Evolutionary conservation across 2,329 filamentous ascomycete genomes (phyloP), one percentile per base, ranked within the genome.

Genomic region (Fusarium lyarnte): DNA sequence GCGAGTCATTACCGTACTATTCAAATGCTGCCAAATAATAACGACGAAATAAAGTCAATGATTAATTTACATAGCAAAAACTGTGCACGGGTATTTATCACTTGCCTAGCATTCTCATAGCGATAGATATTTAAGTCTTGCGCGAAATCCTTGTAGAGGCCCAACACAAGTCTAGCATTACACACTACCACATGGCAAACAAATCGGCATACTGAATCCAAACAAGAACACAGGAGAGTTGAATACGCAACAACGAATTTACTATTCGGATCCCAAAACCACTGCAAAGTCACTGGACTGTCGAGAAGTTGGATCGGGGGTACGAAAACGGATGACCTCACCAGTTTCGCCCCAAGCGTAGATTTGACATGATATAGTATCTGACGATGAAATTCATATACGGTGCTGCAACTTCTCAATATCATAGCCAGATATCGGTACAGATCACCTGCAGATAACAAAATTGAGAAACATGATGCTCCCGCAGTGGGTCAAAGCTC

Each of bases 381-480:
- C 27, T 21, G 10, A n/a, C 10, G 21, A 31, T 47, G 27, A 47
- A 31, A n/a, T n/a, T 31, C 21, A 31, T 31, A 17, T 31, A 10
- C n/a, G 45, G 21, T 47, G 21, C 7, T 19, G 14, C 21, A 31
- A 17, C n/a, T 12, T n/a, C 21, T 31, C 12, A 2, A 31, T n/a
- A 29, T 19, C 13, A 43, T 13, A 17, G 31, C 25, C 21, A 55
- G 19, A 55, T 23, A 21, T 43, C 21, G 21, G 21, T 11, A 41
- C 38, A 38, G 29, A 42, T 41, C 45, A n/a, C 25, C 43, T 42
- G 35, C 25, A 39, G 39, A 53, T 27, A 42, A 49, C 8, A 33
- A 42, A 47, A n/a, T 31, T 23, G 36, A 58, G 64, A 67, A 67
- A 67, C 35, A 46, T n/a, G 36, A 67, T 62, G 39, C 43, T 67